Base-by-base conservation (phyloP, 768 basidiomycete genomes). In the Russula sp. region DNA sequence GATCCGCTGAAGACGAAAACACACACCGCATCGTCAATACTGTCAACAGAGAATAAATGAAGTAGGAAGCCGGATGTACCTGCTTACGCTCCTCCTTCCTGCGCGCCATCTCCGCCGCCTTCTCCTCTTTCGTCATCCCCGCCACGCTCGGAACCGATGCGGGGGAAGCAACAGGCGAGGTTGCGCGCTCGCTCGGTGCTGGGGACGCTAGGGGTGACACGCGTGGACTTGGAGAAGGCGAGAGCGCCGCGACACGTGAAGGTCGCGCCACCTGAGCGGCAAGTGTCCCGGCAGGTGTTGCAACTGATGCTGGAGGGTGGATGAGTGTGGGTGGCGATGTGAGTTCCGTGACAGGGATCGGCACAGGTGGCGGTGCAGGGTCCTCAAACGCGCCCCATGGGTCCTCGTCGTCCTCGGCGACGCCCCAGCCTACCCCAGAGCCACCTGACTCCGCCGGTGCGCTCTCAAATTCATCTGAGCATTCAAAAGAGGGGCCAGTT, bases 51-150 rank as follows among this genome's bases (percentile, higher is more conserved):
- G 10, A 20, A 1, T 13, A 5, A 20, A 5, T 29, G 41, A 43
- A 4, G 5, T 8, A 3, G 22, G 5, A 45, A 45, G 32, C 7
- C 2, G 7, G 18, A 73, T 82, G 20, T 57, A 92, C 92, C 77
- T 91, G 85, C 72, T 88, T 93, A 48, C 96, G 77, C 72, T 98
- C 96, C 71, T 98, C 95, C 70, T 95, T 88, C 61, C 94, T 79
- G 65, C 88, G 78, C 8, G 88, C 88, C 85, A 98, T 88, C 76
- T 97, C 93, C n/a, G 84, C 85, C 1, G 90, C 90, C 73, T 90
- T 96, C 67, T 95, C 93, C 72, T 97, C 96, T 72, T 93, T 97
- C 32, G 83, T 81, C 80, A 93, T 77, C 0, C 75, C 76, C 1
- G 72, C 73, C 32, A 81, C 73, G 58, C 78, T 75, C 29, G 58